Percentiles rank a stretch among this genome's conserved stretches.
Evolutionary conservation across 495 filamentous ascomycete species (phyloP).

Genomic region (Hyphodiscus hymeniophilus): DNA sequence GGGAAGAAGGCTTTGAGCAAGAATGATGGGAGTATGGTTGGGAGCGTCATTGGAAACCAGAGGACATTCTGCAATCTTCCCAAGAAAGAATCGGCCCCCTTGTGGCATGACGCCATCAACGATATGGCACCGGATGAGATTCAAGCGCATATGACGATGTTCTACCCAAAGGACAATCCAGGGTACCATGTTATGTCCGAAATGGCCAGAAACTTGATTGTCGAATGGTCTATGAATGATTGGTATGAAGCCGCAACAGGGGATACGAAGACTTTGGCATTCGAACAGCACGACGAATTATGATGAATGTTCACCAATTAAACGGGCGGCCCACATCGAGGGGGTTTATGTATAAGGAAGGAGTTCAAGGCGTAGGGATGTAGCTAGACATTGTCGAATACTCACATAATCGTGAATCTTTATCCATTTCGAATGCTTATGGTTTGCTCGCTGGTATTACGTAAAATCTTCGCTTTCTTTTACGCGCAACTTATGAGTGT

Average conservation of each 20-base stretch:
- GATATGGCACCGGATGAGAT: constrained; percentile 71
- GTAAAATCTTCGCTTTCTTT: too few species aligned
- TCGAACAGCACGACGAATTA: constrained; percentile 13
- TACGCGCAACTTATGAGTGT: too few species aligned
- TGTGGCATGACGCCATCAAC: constrained; percentile 66
- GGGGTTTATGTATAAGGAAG: too few species aligned
- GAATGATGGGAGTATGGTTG: constrained; percentile 32
- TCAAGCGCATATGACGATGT: constrained; percentile 82
- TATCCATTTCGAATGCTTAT: too few species aligned
- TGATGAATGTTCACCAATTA: too few species aligned
- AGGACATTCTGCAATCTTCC: constrained; percentile 84
- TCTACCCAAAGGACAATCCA: constrained; percentile 70
- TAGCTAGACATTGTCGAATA: too few species aligned
- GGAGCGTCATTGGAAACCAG: constrained; percentile 47
- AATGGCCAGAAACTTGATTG: constrained; percentile 56
- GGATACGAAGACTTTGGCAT: constrained; percentile 1
- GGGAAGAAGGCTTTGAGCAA: constrained; percentile 48
- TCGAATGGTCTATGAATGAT: constrained; percentile 46
- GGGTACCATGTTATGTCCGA: constrained; percentile 62
- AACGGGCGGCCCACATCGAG: too few species aligned
- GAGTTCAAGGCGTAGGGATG: too few species aligned
- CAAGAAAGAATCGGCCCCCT: constrained; percentile 37
- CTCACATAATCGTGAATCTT: too few species aligned
- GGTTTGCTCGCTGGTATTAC: too few species aligned
- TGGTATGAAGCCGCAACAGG: constrained; percentile 22